A percentile compares a stretch with the other conserved stretches of the same genome.
Evolutionary conservation across 2,329 filamentous ascomycete species (phyloP).

Genomic region (Venturia carpophila): DNA sequence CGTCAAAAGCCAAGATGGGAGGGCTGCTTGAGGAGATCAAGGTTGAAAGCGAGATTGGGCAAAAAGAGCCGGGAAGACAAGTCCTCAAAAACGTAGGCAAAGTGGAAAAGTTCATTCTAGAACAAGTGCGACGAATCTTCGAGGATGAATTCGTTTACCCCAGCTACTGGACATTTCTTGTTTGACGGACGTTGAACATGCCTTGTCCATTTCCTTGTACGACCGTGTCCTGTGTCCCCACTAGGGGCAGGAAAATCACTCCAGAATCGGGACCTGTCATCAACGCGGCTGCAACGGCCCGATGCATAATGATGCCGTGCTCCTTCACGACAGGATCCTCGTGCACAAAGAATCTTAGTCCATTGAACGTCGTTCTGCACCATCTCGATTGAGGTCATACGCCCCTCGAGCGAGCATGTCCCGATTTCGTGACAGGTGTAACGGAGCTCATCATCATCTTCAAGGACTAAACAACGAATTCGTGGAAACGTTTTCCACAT

Average conservation of each 20-base stretch:
- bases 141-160: slow-evolving; percentile 98
- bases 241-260: neutral
- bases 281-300: slow-evolving; percentile 5
- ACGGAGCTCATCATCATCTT: neutral
- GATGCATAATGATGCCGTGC: neutral
- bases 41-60: slow-evolving; percentile 95
- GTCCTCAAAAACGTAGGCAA: slow-evolving; percentile 98
- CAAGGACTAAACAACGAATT: neutral
- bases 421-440: neutral
- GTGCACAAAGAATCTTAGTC: neutral
- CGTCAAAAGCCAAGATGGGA: slow-evolving; percentile 45
- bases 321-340: neutral
- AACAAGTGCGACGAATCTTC: slow-evolving; percentile 93
- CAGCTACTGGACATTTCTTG: slow-evolving; percentile 95
- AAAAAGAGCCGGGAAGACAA: slow-evolving; percentile 84
- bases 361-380: neutral
- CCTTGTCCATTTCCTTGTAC: neutral
- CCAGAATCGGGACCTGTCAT: slow-evolving; percentile 9
- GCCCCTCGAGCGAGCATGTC: slow-evolving; percentile 5
- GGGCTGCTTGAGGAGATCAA: slow-evolving; percentile 84
- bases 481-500: neutral
- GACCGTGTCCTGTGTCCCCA: neutral
- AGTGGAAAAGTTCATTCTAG: slow-evolving; percentile 93
- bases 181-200: slow-evolving; percentile 41
- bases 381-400: slow-evolving; percentile 1